Conservation (phyloP, 108 stramenopile genomes). For the Nannochloropsis gaditana region DNA sequence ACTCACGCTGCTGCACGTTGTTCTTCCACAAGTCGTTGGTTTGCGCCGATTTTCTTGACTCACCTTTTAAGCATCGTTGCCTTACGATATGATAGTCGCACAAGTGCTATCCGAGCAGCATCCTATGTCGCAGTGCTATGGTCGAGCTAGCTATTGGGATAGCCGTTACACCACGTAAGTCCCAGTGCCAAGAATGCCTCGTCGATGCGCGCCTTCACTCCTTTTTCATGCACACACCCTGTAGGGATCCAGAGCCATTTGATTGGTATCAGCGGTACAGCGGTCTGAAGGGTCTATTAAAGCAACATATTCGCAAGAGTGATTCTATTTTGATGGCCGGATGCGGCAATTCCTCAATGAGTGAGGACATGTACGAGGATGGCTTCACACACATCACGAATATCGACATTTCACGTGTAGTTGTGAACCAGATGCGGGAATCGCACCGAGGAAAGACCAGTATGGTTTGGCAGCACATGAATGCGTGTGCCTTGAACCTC, state of each 20-base stretch:
- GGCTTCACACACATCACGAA: slow-evolving; percentile 59
- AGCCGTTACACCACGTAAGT: slow-evolving; percentile 56
- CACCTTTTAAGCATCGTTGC: too few relatives aligned
- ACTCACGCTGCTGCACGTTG: too few relatives aligned
- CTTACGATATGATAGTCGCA: too few relatives aligned
- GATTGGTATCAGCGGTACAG: slow-evolving; percentile 65
- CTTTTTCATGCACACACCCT: background rate
- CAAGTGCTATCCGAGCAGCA: too few relatives aligned
- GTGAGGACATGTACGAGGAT: slow-evolving; percentile 57
- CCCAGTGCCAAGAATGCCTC: too few relatives aligned
- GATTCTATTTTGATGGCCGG: slow-evolving; percentile 62
- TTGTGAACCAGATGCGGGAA: slow-evolving; percentile 62
- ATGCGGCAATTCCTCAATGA: slow-evolving; percentile 59
- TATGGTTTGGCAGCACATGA: slow-evolving; percentile 58
- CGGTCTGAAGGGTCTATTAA: slow-evolving; percentile 53
- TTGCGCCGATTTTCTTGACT: too few relatives aligned
- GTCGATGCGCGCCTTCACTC: too few relatives aligned
- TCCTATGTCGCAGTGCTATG: slow-evolving; percentile 31
- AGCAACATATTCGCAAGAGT: slow-evolving; percentile 56
- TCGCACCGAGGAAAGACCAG: slow-evolving; percentile 49
- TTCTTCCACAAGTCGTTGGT: too few relatives aligned
- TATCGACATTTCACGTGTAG: slow-evolving; percentile 61
- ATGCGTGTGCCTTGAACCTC: slow-evolving; percentile 57
- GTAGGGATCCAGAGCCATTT: slow-evolving; percentile 62
- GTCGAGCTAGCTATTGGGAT: slow-evolving; percentile 59